These are phyloP conservation scores for Hanseniaspora guilliermondii DNA, from an alignment of 805 yeast species.

Conservation along the genomic window DNA sequence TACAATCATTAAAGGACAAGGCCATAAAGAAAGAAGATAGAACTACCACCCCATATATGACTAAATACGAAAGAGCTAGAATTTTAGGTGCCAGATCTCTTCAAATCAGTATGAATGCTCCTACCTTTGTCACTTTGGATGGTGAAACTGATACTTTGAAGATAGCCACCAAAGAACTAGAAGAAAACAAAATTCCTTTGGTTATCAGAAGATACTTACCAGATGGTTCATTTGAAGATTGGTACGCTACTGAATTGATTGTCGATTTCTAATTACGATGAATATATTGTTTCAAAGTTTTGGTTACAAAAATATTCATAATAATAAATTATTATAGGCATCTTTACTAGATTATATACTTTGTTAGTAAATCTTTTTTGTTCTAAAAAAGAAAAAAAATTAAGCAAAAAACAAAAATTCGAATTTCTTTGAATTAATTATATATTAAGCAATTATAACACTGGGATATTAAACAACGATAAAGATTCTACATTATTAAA, in stretches of 20 bases:
- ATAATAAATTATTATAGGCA: slow-evolving; percentile 1
- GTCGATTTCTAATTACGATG: slow-evolving; percentile 47
- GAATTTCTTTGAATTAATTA: not conserved
- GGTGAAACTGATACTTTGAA: slow-evolving; percentile 98
- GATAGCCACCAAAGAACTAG: slow-evolving; percentile 91
- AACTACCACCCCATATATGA: slow-evolving; percentile 96
- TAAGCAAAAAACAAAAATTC: not conserved
- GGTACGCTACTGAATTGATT: slow-evolving; percentile 97
- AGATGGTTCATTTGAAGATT: slow-evolving; percentile 92
- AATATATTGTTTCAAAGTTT: not conserved
- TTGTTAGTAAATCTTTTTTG: not conserved
- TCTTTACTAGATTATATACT: slow-evolving; percentile 1
- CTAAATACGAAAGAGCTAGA: slow-evolving; percentile 96
- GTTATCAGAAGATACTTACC: slow-evolving; percentile 93
- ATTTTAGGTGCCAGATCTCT: slow-evolving; percentile 94
- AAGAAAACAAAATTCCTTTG: slow-evolving; percentile 88
- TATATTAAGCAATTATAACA: too few species aligned
- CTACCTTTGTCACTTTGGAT: slow-evolving; percentile 92
- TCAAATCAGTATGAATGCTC: slow-evolving; percentile 96
- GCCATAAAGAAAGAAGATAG: slow-evolving; percentile 84
- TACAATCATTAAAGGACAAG: slow-evolving; percentile 59
- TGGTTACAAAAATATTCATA: not conserved
- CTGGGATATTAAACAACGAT: too few species aligned
- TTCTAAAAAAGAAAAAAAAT: not conserved
- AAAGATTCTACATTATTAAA: too few species aligned